phyloP scores from a whole-genome alignment of 192 early-diverging fungal species.

The Mortierella antarctica region DNA sequence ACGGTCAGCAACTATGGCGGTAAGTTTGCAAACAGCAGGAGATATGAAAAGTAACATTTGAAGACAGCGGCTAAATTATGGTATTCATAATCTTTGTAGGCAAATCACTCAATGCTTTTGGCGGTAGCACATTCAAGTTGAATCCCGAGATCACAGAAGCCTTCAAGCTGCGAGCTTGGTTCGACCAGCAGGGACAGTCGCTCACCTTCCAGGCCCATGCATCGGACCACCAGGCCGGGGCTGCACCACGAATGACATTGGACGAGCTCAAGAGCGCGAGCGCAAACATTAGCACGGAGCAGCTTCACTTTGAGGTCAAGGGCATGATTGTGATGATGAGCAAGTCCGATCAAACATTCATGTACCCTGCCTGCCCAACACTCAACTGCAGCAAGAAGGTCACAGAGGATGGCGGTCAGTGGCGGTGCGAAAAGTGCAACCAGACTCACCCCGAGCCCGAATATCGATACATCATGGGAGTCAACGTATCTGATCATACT shows the following conservation, averaged over 20 bases:
- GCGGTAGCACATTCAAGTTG: conserved; percentile 28
- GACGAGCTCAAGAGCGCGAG: conserved; percentile 24
- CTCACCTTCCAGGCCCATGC: conserved; percentile 32
- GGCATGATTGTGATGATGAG: conserved; percentile 80
- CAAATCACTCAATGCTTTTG: conserved; percentile 45
- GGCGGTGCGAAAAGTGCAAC: conserved; percentile 95
- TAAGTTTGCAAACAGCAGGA: not conserved
- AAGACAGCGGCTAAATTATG: not conserved
- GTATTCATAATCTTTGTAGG: conserved; percentile 15
- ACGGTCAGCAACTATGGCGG: conserved; percentile 91
- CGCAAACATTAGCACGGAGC: conserved; percentile 45
- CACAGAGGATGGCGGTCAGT: conserved; percentile 68
- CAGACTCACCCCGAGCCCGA: conserved; percentile 73
- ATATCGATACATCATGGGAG: conserved; percentile 85
- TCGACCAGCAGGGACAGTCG: conserved; percentile 24
- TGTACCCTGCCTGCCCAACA: conserved; percentile 89
- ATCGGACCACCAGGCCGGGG: conserved; percentile 21
- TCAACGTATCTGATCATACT: conserved; percentile 80
- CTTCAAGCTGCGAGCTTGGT: conserved; percentile 38
- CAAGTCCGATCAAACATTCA: conserved; percentile 68
- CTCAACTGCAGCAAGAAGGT: conserved; percentile 92
- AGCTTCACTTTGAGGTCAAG: conserved; percentile 79
- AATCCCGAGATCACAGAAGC: conserved; percentile 39
- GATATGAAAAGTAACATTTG: not conserved
- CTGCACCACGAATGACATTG: conserved; percentile 35